phyloP scores from a whole-genome alignment of 139 green algal genomes.

The Tetraselmis chui region DNA sequence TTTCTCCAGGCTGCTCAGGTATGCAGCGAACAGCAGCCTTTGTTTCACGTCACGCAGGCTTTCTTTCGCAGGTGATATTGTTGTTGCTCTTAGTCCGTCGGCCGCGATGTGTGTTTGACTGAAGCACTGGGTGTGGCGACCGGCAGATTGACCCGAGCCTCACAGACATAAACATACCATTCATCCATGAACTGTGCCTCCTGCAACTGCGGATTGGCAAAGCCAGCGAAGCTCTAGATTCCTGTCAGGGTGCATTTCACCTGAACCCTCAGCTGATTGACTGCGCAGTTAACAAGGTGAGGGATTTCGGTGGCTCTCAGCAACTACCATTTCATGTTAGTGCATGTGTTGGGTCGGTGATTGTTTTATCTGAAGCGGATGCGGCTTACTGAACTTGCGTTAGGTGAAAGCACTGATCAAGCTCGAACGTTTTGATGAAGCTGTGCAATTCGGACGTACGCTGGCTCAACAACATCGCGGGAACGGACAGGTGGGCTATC shows the following conservation, averaged over 20 bases:
- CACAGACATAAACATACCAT: background rate
- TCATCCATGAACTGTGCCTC: background rate
- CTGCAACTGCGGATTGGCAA: background rate
- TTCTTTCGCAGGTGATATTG: too few relatives aligned
- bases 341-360: too few relatives aligned
- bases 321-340: too few relatives aligned
- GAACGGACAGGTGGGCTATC: too few relatives aligned
- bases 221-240: background rate
- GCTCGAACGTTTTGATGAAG: background rate
- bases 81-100: too few relatives aligned
- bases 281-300: background rate
- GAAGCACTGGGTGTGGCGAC: too few relatives aligned
- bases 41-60: too few relatives aligned
- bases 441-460: background rate
- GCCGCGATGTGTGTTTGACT: too few relatives aligned
- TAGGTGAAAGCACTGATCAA: background rate
- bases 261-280: background rate
- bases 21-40: too few relatives aligned
- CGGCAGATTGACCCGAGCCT: background rate
- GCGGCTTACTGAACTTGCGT: too few relatives aligned
- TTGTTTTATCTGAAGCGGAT: too few relatives aligned
- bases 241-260: background rate
- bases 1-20: background rate
- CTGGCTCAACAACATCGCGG: background rate
- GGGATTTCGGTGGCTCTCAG: too few relatives aligned